These are phyloP conservation scores for Calocera viscosa DNA, from an alignment of 768 basidiomycete species.

Conservation along the genomic window DNA sequence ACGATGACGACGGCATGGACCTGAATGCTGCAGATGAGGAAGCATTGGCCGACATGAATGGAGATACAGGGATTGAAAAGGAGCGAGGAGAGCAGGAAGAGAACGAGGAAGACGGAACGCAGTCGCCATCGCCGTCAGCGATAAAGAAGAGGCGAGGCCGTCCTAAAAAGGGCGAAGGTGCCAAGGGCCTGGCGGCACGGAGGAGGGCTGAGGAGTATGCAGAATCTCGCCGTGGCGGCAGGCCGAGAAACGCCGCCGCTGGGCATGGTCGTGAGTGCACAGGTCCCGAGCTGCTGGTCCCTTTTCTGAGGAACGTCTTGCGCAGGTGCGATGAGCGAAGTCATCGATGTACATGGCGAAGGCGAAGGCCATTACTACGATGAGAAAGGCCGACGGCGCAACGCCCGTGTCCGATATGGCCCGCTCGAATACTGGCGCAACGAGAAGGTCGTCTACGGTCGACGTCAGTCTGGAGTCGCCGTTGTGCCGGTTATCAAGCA, in stretches of 20 bases:
- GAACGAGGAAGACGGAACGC: conserved; percentile 9
- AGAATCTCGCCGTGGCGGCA: no score
- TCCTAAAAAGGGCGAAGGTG: conserved; percentile 5
- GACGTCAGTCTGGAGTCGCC: conserved; percentile 36
- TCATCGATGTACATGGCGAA: conserved; percentile 1
- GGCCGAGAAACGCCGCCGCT: no score
- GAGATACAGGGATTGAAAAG: conserved; percentile 15
- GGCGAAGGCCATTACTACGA: conserved; percentile 17
- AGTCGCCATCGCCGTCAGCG: not conserved
- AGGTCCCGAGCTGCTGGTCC: no score
- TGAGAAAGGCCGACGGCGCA: conserved; percentile 49
- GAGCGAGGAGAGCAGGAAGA: conserved; percentile 14
- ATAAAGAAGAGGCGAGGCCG: not conserved
- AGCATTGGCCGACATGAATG: conserved; percentile 2
- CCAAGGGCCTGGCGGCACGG: not conserved
- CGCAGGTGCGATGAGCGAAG: conserved; percentile 6
- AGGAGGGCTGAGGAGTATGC: conserved; percentile 9
- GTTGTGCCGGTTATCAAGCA: conserved; percentile 32
- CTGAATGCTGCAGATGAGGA: not conserved
- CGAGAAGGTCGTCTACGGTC: conserved; percentile 75
- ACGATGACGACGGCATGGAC: conserved; percentile 11
- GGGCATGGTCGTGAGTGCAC: no score
- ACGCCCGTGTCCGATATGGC: conserved; percentile 49
- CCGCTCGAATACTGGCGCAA: conserved; percentile 91
- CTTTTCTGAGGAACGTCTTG: no score